phyloP scores from a whole-genome alignment of 2,329 filamentous ascomycete genomes.

The Canariomyces notabilis region DNA sequence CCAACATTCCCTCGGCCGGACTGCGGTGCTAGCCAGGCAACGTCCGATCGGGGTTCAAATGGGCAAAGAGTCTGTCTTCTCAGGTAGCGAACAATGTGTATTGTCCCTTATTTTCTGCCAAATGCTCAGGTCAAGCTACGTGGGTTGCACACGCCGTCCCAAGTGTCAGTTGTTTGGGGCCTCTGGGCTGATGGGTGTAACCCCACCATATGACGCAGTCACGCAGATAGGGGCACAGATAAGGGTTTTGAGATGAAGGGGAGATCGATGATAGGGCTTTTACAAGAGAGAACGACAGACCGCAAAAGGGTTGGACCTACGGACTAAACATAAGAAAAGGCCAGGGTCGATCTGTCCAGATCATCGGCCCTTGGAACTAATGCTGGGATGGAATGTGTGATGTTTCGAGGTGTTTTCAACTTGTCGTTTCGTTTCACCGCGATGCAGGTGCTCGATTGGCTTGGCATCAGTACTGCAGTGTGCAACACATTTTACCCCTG shows the following conservation, averaged over 20 bases:
- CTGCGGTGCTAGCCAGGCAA: too few relatives aligned
- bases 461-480: neutral
- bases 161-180: neutral
- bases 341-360: neutral
- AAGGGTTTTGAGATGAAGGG: neutral
- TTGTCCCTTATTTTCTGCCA: neutral
- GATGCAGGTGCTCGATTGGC: slow-evolving; percentile 1
- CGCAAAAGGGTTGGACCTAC: too few relatives aligned
- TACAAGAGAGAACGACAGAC: too few relatives aligned
- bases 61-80: too few relatives aligned
- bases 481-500: too few relatives aligned
- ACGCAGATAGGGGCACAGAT: too few relatives aligned
- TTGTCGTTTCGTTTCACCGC: slow-evolving; percentile 21
- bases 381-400: neutral
- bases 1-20: too few relatives aligned
- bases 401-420: slow-evolving; percentile 8
- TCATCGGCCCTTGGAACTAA: neutral
- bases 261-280: too few relatives aligned
- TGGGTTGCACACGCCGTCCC: neutral
- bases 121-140: neutral
- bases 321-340: too few relatives aligned
- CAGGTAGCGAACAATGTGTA: neutral
- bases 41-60: too few relatives aligned
- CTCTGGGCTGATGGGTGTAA: neutral
- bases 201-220: neutral